Conservation (phyloP, 352 stramenopile genomes). For the Globisporangium canariense region DNA sequence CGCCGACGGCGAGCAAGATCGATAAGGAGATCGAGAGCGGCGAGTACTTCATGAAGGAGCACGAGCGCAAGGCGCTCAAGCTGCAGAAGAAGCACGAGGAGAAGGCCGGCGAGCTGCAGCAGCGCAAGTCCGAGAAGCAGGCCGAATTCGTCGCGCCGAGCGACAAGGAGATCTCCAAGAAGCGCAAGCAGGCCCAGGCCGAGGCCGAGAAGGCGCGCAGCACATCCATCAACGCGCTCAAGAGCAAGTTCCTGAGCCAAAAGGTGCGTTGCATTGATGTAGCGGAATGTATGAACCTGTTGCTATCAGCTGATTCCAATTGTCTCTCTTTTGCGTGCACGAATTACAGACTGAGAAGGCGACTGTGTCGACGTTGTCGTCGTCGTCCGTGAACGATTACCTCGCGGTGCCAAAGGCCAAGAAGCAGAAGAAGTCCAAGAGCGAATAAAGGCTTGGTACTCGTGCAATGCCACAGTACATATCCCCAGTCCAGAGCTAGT, state of each 20-base stretch:
- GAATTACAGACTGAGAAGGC: slow-evolving; percentile 32
- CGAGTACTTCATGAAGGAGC: slow-evolving; percentile 99
- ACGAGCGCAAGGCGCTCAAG: slow-evolving; percentile 92
- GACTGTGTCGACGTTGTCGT: slow-evolving; percentile 20
- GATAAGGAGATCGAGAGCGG: slow-evolving; percentile 98
- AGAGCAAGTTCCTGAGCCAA: slow-evolving; percentile 80
- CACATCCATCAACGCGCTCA: slow-evolving; percentile 63
- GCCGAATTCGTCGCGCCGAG: slow-evolving; percentile 70
- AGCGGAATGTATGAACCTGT: too few relatives aligned
- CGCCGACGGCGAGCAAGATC: slow-evolving; percentile 94
- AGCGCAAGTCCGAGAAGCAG: slow-evolving; percentile 73
- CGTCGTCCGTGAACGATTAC: slow-evolving; percentile 59
- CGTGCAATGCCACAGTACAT: neutral
- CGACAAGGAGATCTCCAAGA: slow-evolving; percentile 75
- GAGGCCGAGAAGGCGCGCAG: slow-evolving; percentile 46
- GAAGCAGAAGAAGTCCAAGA: slow-evolving; percentile 57
- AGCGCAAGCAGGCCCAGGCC: slow-evolving; percentile 58
- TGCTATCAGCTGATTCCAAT: neutral
- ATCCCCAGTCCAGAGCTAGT: neutral
- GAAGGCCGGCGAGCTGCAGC: slow-evolving; percentile 52
- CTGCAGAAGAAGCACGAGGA: slow-evolving; percentile 84
- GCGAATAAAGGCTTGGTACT: neutral
- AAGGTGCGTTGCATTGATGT: slow-evolving; percentile 29
- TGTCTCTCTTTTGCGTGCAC: neutral
- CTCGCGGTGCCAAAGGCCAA: slow-evolving; percentile 53